Percentiles rank a stretch among this genome's conserved stretches.
phyloP scores from a whole-genome alignment of 306 rosid species.

The Corylus avellana region DNA sequence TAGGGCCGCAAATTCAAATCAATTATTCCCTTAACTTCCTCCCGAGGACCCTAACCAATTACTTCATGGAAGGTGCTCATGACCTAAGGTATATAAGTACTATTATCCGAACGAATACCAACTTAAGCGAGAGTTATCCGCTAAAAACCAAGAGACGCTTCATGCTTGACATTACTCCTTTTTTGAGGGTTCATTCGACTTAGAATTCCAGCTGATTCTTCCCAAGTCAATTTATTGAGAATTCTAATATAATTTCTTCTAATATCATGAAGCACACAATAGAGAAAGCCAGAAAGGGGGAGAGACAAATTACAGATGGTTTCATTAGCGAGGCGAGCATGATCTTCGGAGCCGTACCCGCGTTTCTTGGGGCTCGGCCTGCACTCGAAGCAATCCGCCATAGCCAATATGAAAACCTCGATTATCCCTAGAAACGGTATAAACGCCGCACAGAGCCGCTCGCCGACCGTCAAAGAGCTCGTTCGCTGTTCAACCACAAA shows the following conservation, averaged over 20 bases:
- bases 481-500: slow-evolving; percentile 38
- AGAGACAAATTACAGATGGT: slow-evolving; percentile 51
- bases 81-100: too few relatives aligned
- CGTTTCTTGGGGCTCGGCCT: slow-evolving; percentile 22
- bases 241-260: neutral
- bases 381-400: slow-evolving; percentile 43
- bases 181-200: too few relatives aligned
- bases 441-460: slow-evolving; percentile 48
- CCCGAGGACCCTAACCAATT: too few relatives aligned
- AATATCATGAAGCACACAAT: neutral
- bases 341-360: slow-evolving; percentile 21
- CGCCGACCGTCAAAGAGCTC: slow-evolving; percentile 43
- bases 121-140: too few relatives aligned
- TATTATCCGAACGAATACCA: too few relatives aligned
- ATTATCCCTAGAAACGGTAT: slow-evolving; percentile 44
- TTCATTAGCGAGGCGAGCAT: slow-evolving; percentile 47
- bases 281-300: neutral
- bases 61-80: too few relatives aligned
- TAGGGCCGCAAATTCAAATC: too few relatives aligned
- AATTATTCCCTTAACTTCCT: too few relatives aligned
- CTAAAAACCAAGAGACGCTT: too few relatives aligned
- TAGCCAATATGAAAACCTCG: slow-evolving; percentile 44
- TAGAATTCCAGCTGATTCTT: too few relatives aligned
- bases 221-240: neutral
- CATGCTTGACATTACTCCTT: too few relatives aligned